Evolutionary conservation across 1,139 yeast species (phyloP).

Genomic region (Geotrichum citri-aurantii): DNA sequence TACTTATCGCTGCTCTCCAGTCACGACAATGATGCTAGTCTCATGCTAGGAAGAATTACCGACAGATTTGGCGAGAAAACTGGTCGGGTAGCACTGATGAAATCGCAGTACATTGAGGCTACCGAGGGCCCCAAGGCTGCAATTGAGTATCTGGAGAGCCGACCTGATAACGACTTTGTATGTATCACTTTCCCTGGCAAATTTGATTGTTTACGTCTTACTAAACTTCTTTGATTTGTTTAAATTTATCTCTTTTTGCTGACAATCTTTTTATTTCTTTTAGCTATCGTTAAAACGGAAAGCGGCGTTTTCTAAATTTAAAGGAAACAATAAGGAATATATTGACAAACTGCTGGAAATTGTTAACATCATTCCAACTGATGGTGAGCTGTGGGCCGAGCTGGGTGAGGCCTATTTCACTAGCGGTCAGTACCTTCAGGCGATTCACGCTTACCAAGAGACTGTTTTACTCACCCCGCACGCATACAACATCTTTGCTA

Average conservation of each 20-base stretch:
- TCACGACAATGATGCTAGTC: constrained; percentile 66
- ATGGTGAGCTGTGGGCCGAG: constrained; percentile 72
- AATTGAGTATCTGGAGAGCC: constrained; percentile 35
- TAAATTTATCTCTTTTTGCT: not conserved
- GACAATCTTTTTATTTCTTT: not conserved
- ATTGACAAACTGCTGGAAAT: constrained; percentile 47
- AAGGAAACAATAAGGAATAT: constrained; percentile 38
- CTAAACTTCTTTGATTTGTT: too few species aligned
- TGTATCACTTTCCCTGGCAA: not conserved
- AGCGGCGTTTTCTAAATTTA: constrained; percentile 33
- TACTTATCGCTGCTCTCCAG: constrained; percentile 58
- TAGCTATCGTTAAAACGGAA: constrained; percentile 35
- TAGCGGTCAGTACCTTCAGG: constrained; percentile 60
- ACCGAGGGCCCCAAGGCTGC: constrained; percentile 45
- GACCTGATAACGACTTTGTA: constrained; percentile 35
- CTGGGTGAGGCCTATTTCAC: constrained; percentile 55
- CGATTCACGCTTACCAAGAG: constrained; percentile 65
- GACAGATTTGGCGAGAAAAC: constrained; percentile 57
- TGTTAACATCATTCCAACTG: constrained; percentile 60
- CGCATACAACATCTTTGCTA: constrained; percentile 66
- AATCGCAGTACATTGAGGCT: constrained; percentile 54
- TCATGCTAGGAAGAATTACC: constrained; percentile 53
- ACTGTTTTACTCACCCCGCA: constrained; percentile 59
- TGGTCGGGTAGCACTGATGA: constrained; percentile 53
- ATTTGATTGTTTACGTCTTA: not conserved